Evolutionary conservation across 306 rosid species (phyloP).

Genomic region (Astragalus glycyphyllos): DNA sequence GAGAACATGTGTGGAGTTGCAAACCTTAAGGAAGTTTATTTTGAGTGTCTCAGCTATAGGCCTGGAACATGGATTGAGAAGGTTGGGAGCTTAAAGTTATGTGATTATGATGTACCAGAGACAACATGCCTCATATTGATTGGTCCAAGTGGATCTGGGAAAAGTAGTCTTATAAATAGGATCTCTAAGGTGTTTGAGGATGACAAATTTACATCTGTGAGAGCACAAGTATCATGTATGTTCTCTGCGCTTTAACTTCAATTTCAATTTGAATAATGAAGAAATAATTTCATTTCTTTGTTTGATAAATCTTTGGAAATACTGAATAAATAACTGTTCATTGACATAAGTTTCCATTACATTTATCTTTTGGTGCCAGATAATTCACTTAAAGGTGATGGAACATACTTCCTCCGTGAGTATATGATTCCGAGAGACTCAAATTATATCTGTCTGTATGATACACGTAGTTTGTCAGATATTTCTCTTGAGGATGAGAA

Average conservation of each 20-base stretch:
- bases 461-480: slow-evolving; percentile 75
- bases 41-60: slow-evolving; percentile 58
- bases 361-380: slow-evolving; percentile 49
- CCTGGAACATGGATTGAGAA: slow-evolving; percentile 78
- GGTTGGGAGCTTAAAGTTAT: slow-evolving; percentile 52
- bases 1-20: slow-evolving; percentile 7
- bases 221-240: slow-evolving; percentile 78
- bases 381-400: slow-evolving; percentile 68
- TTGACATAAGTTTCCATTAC: not conserved
- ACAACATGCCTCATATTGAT: slow-evolving; percentile 72
- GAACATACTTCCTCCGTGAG: slow-evolving; percentile 84
- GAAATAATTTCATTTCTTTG: slow-evolving; percentile 1
- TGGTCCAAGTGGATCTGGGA: slow-evolving; percentile 89
- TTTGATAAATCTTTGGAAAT: slow-evolving; percentile 31
- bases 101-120: slow-evolving; percentile 74
- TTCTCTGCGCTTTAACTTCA: slow-evolving; percentile 1
- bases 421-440: slow-evolving; percentile 79
- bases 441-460: slow-evolving; percentile 72
- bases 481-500: slow-evolving; percentile 54
- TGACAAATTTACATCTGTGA: slow-evolving; percentile 61
- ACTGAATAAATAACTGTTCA: slow-evolving; percentile 12
- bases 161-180: slow-evolving; percentile 85
- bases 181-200: slow-evolving; percentile 74
- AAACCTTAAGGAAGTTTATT: slow-evolving; percentile 14
- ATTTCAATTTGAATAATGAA: slow-evolving; percentile 26